Evolutionary conservation across 176 grass and related monocot genomes (phyloP), one percentile per base, ranked within the genome.

Genomic region (Tillandsia leiboldiana): DNA sequence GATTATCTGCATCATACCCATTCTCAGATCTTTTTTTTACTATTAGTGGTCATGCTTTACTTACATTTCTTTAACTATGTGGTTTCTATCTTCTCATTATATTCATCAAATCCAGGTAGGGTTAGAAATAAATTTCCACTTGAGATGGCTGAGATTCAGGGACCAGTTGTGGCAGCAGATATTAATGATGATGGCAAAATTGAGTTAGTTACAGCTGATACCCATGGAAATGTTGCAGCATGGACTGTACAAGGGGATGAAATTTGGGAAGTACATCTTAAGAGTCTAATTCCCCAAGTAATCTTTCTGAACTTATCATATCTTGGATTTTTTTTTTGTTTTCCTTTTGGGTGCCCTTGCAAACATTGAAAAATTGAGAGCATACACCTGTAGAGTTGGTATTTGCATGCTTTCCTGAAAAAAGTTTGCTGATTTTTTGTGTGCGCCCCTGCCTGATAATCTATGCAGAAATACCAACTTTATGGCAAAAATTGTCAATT

Each of bases 131-230:
- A 90, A 70, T 97, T 97, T 69, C 89, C 94, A 12, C 77, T 92
- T 73, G 86, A 92, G 89, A 92, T 97, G 93, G 93, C 89, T 63
- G 89, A 92, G 71, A 87, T 97, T 56, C 89, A 97, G 73, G 89
- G 81, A 70, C 84, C 89, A 75, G 84, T 90, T 49, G 77, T 97
- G 65, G 93, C 89, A 5, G 89, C 89, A 23, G 89, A 97, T 83
- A 87, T 92, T 72, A 92, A 97, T 23, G 93, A 97, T 89, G 93
- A 92, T 83, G 93, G 93, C 9, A 92, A 97, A 85, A 77, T 97
- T 2, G 89, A 90, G 79, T 92, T 97, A 83, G 79, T 92, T 56
- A 97, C 94, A 57, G 76, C 81, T 28, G 86, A 97, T 75, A 82
- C 80, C 68, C 94, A 97, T 77, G 94, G 94, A 73, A 97, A 92